Conservation (phyloP, 1,284 basidiomycete species). For the Uromyces viciae-fabae region DNA sequence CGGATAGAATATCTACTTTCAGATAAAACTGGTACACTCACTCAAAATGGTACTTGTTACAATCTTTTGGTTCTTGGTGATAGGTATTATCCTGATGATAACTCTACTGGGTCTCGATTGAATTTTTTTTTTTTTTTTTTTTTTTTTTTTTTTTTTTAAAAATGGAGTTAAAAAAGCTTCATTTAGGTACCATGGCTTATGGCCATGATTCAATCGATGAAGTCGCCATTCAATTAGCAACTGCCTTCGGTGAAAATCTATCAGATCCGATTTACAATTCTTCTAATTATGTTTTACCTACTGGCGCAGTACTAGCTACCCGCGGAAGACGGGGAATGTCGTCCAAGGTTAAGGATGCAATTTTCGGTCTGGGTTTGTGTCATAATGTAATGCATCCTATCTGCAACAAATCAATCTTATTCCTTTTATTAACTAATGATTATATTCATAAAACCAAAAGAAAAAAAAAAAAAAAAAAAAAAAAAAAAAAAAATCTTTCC, state of each 20-base stretch:
- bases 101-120: slow-evolving; percentile 2
- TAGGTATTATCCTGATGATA: not conserved
- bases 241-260: slow-evolving; percentile 61
- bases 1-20: slow-evolving; percentile 91
- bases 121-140: not conserved
- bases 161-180: slow-evolving; percentile 98
- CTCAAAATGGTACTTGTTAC: slow-evolving; percentile 75
- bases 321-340: slow-evolving; percentile 91
- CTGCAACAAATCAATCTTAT: too few relatives aligned
- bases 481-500: not conserved
- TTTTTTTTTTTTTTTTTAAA: slow-evolving; percentile 60
- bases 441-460: too few relatives aligned
- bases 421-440: too few relatives aligned
- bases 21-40: slow-evolving; percentile 96
- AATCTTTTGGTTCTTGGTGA: not conserved
- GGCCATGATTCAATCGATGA: slow-evolving; percentile 98
- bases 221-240: slow-evolving; percentile 77
- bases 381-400: slow-evolving; percentile 70
- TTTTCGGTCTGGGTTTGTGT: slow-evolving; percentile 86
- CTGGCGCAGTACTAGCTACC: slow-evolving; percentile 72
- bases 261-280: not conserved
- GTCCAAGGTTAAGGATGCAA: slow-evolving; percentile 86
- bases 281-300: slow-evolving; percentile 53
- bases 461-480: not conserved
- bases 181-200: slow-evolving; percentile 98